A percentile compares a stretch with the other conserved stretches of the same genome.
phyloP scores from a whole-genome alignment of 305 asterid species.

The Fraxinus ornus region DNA sequence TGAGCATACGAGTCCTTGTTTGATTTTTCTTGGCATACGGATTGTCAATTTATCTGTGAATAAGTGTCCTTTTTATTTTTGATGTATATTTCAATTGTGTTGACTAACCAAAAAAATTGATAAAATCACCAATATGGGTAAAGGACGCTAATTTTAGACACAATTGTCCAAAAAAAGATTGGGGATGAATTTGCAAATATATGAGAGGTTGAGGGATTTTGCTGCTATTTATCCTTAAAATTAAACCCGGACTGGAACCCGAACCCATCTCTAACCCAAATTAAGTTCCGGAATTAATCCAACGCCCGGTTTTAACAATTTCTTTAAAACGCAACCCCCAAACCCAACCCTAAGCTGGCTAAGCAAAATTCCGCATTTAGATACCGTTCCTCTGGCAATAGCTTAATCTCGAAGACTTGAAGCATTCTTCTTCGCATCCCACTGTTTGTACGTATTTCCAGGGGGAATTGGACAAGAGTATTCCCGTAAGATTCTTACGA shows the following conservation, averaged over 20 bases:
- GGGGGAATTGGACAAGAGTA: not conserved
- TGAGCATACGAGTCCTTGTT: not conserved
- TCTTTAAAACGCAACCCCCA: not conserved
- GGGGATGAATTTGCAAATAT: not conserved
- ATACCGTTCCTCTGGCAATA: not conserved
- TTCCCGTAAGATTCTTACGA: not conserved
- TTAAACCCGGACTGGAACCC: not conserved
- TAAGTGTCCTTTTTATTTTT: not conserved
- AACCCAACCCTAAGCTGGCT: not conserved
- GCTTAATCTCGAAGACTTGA: not conserved
- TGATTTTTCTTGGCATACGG: not conserved
- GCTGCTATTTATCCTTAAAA: not conserved
- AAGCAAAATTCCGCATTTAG: not conserved
- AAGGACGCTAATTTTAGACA: not conserved
- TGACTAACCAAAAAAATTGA: not conserved
- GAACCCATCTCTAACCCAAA: not conserved
- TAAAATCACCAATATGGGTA: too few species aligned
- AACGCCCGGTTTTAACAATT: not conserved
- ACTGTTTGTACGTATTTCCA: not conserved
- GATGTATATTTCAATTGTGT: not conserved
- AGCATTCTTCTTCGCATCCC: not conserved
- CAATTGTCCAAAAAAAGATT: not conserved
- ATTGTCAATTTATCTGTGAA: not conserved
- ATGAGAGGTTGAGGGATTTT: not conserved
- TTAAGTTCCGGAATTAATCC: not conserved